These are phyloP conservation scores for Coniella vitis DNA, from an alignment of 2,329 filamentous ascomycete species.

Conservation along the genomic window DNA sequence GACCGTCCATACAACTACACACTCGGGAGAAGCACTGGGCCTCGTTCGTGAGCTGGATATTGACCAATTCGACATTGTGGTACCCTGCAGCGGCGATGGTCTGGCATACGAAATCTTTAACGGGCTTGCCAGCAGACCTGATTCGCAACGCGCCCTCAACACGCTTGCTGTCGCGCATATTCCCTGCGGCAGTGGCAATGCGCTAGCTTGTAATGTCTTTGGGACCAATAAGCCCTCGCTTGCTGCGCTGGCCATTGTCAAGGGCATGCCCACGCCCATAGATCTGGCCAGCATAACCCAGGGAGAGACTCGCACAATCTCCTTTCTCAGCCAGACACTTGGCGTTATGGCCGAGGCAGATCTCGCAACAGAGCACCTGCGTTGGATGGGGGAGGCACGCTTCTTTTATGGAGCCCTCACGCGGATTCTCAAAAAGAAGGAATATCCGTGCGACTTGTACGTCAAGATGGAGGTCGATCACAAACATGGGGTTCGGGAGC, in stretches of 20 bases:
- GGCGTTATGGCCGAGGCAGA: constrained; percentile 89
- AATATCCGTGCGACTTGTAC: constrained; percentile 85
- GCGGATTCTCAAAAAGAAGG: constrained; percentile 65
- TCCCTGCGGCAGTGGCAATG: constrained; percentile 91
- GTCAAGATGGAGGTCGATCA: constrained; percentile 74
- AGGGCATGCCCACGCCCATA: constrained; percentile 75
- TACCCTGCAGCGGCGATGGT: constrained; percentile 88
- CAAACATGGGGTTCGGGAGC: constrained; percentile 66
- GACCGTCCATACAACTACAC: constrained; percentile 64
- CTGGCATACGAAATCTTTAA: constrained; percentile 93
- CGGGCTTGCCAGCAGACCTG: constrained; percentile 68
- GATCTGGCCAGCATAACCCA: constrained; percentile 88
- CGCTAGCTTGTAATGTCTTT: constrained; percentile 82
- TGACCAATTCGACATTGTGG: constrained; percentile 74
- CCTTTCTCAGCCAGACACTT: constrained; percentile 84
- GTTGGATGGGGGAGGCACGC: constrained; percentile 84
- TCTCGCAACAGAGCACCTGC: constrained; percentile 79
- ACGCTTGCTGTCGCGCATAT: constrained; percentile 80
- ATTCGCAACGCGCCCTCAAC: constrained; percentile 67
- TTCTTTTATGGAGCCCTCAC: constrained; percentile 83
- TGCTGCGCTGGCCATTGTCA: constrained; percentile 78
- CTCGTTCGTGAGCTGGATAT: constrained; percentile 71
- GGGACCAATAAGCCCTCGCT: constrained; percentile 69
- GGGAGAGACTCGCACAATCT: constrained; percentile 64
- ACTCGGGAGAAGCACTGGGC: constrained; percentile 70